Evolutionary conservation across 306 rosid species (phyloP), one percentile per base, ranked within the genome.

Genomic region (Sophora flavescens): DNA sequence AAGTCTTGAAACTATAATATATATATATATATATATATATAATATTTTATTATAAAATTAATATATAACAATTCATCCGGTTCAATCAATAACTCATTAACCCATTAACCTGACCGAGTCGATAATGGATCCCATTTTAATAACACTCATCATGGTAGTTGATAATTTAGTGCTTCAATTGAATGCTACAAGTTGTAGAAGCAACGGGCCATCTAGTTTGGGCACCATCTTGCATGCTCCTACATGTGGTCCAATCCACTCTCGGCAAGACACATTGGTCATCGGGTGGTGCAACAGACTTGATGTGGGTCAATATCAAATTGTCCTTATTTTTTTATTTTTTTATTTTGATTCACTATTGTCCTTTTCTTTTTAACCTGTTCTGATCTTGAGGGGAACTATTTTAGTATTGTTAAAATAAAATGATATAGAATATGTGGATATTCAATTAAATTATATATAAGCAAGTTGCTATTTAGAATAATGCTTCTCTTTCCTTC

Each of bases 141-240:
- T n/a, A n/a, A n/a, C n/a, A n/a, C n/a, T n/a, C n/a, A n/a, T n/a
- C n/a, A n/a, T n/a, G n/a, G n/a, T n/a, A n/a, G n/a, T n/a, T n/a
- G n/a, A n/a, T n/a, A n/a, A 41, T 72, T 68, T 38, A 77, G 79
- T 74, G 83, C 79, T 54, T 53, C 63, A 68, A 73, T 78, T 78
- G 51, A 84, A 81, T 81, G 81, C 71, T 50, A 42, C 59, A 77
- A 77, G 26, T 58, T 47, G 58, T 6, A 17, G 14, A 39, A 66
- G 53, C 28, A 76, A 52, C 44, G 60, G 74, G 32, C 57, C 79
- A 63, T 61, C 75, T 63, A 69, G 41, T 74, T 57, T 47, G 75
- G 60, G 68, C 52, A 68, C 77, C 54, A 63, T 13, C 65, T 16
- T 22, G 42, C 73, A 76, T 52, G 42, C 56, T 10, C 15, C 13